Base-by-base conservation (phyloP, 2,329 filamentous ascomycete genomes). In the Aspergillus japonicus region DNA sequence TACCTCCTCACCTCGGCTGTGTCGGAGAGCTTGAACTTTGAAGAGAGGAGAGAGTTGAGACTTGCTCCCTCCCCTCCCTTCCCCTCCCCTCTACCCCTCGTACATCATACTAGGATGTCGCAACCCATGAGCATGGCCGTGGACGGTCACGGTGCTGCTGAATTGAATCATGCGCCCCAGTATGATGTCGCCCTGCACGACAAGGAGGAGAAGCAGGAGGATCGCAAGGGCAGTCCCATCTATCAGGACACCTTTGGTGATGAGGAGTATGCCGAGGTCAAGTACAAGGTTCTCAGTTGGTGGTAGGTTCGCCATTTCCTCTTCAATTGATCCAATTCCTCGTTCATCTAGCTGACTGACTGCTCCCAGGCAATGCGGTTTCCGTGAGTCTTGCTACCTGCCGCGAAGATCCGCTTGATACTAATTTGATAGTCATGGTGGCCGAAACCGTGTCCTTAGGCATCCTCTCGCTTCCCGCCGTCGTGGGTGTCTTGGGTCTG, bases 381-480 rank as follows among this genome's bases (percentile, higher is more conserved):
- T 77, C 62, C 68, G 75, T 78, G 68, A 53, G 71, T 63, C 52
- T 33, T 50, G 11, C 26, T 5, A n/a, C 23, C 33, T 7, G 5
- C 11, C n/a, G 5, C 24, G 44, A 7, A 5, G 16, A 12, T 24
- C n/a, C 8, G 29, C 23, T 53, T 5, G 11, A 35, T 52, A 52
- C 59, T 61, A 44, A 63, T 49, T 19, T 6, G 19, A 11, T 51
- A 73, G 76, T 84, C 61, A 84, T 85, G 80, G 77, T 85, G 33
- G 83, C 82, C 4, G 83, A 85, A 64, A 84, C 81, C 16, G 80
- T 85, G 24, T 83, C 81, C 19, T 73, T 85, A 3, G 83, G 83
- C 7, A 81, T 85, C 33, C 76, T 85, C 5, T 81, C 81, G 3
- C 73, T 86, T 3, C 83, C 83, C 1, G 75, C 78, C 33, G 80